Evolutionary conservation across 2,329 filamentous ascomycete genomes (phyloP).

Genomic region (Fusarium sambucinum): DNA sequence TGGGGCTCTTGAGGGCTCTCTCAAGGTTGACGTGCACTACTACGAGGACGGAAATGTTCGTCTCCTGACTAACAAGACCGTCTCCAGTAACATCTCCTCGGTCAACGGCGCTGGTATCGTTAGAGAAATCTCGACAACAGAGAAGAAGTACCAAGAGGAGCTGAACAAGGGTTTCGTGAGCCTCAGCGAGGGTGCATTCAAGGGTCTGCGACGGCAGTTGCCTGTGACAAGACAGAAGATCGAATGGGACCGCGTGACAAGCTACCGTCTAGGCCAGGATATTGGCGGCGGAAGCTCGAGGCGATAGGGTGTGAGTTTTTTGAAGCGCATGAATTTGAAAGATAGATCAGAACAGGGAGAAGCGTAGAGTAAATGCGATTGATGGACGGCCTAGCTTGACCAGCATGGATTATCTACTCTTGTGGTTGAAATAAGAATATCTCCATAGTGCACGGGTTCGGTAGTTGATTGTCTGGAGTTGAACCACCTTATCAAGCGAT

Average conservation of each 20-base stretch:
- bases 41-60: constrained; percentile 99
- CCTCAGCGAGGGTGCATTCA: constrained; percentile 95
- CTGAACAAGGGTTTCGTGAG: constrained; percentile 90
- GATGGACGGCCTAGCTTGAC: background rate
- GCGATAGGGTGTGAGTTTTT: constrained; percentile 41
- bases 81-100: constrained; percentile 71
- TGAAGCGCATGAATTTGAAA: constrained; percentile 26
- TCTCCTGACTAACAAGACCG: constrained; percentile 85
- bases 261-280: constrained; percentile 87
- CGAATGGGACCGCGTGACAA: constrained; percentile 98
- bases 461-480: constrained; percentile 29
- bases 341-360: constrained; percentile 24
- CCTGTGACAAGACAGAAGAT: constrained; percentile 98
- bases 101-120: constrained; percentile 76
- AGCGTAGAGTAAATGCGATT: constrained; percentile 26
- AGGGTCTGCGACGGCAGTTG: constrained; percentile 89
- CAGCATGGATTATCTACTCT: background rate
- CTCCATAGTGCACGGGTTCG: background rate
- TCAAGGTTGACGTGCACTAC: constrained; percentile 98
- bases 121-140: constrained; percentile 80
- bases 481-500: background rate
- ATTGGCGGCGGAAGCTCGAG: constrained; percentile 75
- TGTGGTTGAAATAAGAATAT: background rate
- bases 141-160: constrained; percentile 97
- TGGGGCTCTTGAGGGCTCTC: constrained; percentile 76